Evolutionary conservation across 306 rosid species (phyloP), one percentile per base, ranked within the genome.

Genomic region (Quercus gilva): DNA sequence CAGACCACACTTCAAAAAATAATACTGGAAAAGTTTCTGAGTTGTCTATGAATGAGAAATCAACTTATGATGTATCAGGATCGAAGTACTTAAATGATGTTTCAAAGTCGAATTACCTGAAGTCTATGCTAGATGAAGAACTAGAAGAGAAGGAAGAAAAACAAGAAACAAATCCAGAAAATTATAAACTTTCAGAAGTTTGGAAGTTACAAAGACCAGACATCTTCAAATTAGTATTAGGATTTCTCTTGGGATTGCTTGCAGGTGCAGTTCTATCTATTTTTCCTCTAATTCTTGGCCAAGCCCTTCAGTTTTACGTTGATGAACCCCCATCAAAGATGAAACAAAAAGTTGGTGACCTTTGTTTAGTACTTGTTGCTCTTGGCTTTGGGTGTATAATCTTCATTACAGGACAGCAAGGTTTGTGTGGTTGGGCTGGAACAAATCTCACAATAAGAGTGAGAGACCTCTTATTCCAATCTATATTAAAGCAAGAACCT

Each of bases 391-490:
- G 99, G 75, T 90, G 91, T 55, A 86, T 92, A 61, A 49, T 92
- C 82, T 80, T 87, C 65, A 89, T 95, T 91, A 95, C 99, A 52
- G 99, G 97, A 26, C 97, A 92, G 11, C 99, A 90, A 91, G 97
- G 97, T 64, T 80, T 95, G 28, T 95, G 99, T 76, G 94, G 99
- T 28, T 89, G 89, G 97, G 99, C 97, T 11, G 97, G 99, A 80
- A 84, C 97, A 81, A 92, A 90, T 84, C 90, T 95, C 33, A 95
- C 99, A 69, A 79, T 77, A 74, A 88, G 94, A 58, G 97, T 94
- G 74, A 91, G 99, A 86, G 81, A 84, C 79, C 90, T 90, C 76
- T 80, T 94, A 74, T 90, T 92, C 77, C 85, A 85, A 74, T 92
- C 99, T 37, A 88, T 94, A 55, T 86, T 92, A 20, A 92, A 78